Percentiles rank a stretch among this genome's conserved stretches.
Conservation (phyloP, 208 protist genomes). For the Trypanosoma scelopori region DNA sequence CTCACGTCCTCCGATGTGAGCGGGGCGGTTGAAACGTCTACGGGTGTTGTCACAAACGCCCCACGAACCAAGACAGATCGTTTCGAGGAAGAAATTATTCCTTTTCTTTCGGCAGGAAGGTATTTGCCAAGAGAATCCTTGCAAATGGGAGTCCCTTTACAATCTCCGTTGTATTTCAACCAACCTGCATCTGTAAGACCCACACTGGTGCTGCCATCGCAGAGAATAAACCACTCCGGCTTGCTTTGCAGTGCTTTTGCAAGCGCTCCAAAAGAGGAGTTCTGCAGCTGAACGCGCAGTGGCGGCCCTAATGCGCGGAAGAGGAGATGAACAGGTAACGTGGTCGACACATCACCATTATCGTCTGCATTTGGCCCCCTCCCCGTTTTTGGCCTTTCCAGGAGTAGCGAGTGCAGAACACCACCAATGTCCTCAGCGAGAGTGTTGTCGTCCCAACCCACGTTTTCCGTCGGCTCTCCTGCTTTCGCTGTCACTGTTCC, state of each 20-base stretch:
- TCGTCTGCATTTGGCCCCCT: background rate
- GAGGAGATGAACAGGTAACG: slow-evolving; percentile 14
- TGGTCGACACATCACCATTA: background rate
- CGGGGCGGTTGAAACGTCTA: slow-evolving; percentile 36
- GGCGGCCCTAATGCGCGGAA: slow-evolving; percentile 16
- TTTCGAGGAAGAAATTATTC: background rate
- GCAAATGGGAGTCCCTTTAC: no score
- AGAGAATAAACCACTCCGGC: slow-evolving; percentile 27
- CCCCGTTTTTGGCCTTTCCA: background rate
- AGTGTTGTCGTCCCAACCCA: slow-evolving; percentile 19
- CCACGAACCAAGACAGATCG: slow-evolving; percentile 24
- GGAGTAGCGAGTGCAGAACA: slow-evolving; percentile 6
- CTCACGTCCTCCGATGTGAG: slow-evolving; percentile 53
- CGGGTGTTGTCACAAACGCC: slow-evolving; percentile 8
- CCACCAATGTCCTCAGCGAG: slow-evolving; percentile 20
- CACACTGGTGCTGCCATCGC: slow-evolving; percentile 4
- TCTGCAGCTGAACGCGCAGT: slow-evolving; percentile 20
- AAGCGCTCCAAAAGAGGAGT: slow-evolving; percentile 24
- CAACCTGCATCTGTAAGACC: slow-evolving; percentile 6
- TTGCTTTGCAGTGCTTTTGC: slow-evolving; percentile 14
- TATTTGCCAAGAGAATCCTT: no score
- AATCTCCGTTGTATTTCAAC: background rate
- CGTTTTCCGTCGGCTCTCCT: background rate
- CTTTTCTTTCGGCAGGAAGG: background rate
- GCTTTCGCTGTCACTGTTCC: no score